Evolutionary conservation across 139 green algal species (phyloP), one percentile per base, ranked within the genome.

Genomic region (Chara braunii): DNA sequence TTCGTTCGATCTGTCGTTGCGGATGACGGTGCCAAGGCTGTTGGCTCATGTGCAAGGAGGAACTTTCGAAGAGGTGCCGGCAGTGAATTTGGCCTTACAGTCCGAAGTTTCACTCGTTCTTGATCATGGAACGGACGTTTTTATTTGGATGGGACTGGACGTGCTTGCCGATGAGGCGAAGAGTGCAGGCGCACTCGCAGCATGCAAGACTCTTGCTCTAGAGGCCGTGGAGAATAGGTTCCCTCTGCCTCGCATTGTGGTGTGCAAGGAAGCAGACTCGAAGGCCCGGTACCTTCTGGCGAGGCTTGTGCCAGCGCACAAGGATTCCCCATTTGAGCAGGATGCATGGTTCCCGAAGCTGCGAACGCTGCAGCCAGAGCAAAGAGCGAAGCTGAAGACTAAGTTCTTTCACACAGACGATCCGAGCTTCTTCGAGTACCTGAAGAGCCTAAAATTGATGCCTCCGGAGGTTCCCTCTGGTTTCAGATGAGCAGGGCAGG

Each of bases 121-220:
- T 62, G 75, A 83, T 65, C 51, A 78, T 30, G 79, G 75, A 33
- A 71, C 48, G 0, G 42, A 81, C 24, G 66, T 83, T 34, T 81
- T 79, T 58, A 71, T 64, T 0, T 81, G 75, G 71, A 22, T 77
- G 9, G 57, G 65, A 7, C 23, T 30, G 3, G 12, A 37, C 30
- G n/a, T 71, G 30, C 56, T 31, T 11, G 14, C 33, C 8, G 63
- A 68, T 9, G 56, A 32, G 43, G 9, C 43, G 12, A 29, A 23
- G 9, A 14, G 55, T 12, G 32, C 9, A 32, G 68, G 29, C 5
- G 33, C 32, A 37, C 33, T 42, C 32, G 45, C 45, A 55, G 58
- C 56, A 28, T 80, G 48, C 24, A 34, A 18, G 2, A 53, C 9
- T 3, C 26, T 52, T 14, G 68, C 51, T 23, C 50, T 33, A 53